phyloP scores from a whole-genome alignment of 2,329 filamentous ascomycete species.

The Arthrobotrys conoides region DNA sequence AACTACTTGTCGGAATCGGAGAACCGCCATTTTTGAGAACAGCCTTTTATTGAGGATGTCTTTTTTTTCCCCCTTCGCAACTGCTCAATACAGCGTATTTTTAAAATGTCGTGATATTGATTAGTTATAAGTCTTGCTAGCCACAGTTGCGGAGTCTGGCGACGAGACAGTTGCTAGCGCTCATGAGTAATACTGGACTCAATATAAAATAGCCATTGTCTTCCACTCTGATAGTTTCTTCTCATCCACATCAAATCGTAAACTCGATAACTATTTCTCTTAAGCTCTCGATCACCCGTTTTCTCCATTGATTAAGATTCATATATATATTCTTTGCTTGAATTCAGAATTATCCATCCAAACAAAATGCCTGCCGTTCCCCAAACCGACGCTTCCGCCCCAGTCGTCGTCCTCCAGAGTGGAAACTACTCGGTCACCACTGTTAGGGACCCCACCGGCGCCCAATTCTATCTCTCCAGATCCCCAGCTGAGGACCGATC shows the following conservation, averaged over 20 bases:
- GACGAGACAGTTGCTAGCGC: too few relatives aligned
- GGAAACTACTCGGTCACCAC: constrained; percentile 42
- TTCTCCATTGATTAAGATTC: too few relatives aligned
- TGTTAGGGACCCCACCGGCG: constrained; percentile 2
- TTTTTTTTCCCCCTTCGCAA: constrained; percentile 2
- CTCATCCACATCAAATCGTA: neutral
- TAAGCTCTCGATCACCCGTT: neutral
- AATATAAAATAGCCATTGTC: constrained; percentile 8
- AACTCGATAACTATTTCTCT: neutral
- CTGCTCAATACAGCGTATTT: constrained; percentile 23
- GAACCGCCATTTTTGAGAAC: neutral
- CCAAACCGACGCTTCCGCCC: constrained; percentile 3
- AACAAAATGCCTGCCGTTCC: constrained; percentile 45
- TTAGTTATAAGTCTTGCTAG: neutral
- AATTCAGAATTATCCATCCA: neutral
- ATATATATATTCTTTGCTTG: constrained; percentile 2
- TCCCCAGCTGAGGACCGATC: constrained; percentile 44
- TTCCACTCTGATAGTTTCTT: neutral
- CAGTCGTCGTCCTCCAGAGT: constrained; percentile 34
- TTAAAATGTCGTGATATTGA: neutral
- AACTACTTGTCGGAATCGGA: constrained; percentile 5
- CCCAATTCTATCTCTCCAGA: constrained; percentile 33
- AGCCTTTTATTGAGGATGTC: too few relatives aligned
- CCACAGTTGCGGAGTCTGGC: too few relatives aligned
- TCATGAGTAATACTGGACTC: too few relatives aligned